Conservation (phyloP, 192 early-diverging fungal species). For the Mortierella hygrophila region DNA sequence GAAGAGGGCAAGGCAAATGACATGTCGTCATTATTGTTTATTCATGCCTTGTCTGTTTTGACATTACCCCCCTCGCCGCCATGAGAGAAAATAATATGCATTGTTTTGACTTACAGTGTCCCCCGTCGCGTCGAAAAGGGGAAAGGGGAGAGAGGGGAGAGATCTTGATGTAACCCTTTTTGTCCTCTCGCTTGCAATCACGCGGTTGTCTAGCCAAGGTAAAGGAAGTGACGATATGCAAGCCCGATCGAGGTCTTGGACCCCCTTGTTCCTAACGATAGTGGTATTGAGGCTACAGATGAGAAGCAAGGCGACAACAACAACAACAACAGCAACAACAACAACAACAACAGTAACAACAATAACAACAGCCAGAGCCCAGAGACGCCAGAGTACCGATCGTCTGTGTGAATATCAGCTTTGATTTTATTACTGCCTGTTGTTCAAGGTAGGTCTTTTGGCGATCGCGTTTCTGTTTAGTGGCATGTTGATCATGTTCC, state of each 20-base stretch:
- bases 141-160: neutral
- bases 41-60: neutral
- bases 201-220: slow-evolving; percentile 15
- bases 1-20: no score
- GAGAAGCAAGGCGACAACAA: slow-evolving; percentile 11
- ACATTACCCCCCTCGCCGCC: neutral
- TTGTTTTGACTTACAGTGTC: neutral
- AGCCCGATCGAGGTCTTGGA: slow-evolving; percentile 20
- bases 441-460: slow-evolving; percentile 31
- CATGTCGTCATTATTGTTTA: slow-evolving; percentile 20
- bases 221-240: slow-evolving; percentile 37
- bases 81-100: neutral
- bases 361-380: neutral
- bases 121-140: neutral
- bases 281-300: slow-evolving; percentile 51
- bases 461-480: neutral
- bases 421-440: slow-evolving; percentile 40
- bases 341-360: no score
- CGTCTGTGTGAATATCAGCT: slow-evolving; percentile 46
- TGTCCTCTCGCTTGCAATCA: neutral
- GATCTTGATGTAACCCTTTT: neutral
- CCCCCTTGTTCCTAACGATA: slow-evolving; percentile 27
- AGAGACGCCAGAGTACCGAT: slow-evolving; percentile 32
- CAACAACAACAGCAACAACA: no score
- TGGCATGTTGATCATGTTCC: no score